Conservation (phyloP, 352 stramenopile species). For the Elongisporangium prolatum region DNA sequence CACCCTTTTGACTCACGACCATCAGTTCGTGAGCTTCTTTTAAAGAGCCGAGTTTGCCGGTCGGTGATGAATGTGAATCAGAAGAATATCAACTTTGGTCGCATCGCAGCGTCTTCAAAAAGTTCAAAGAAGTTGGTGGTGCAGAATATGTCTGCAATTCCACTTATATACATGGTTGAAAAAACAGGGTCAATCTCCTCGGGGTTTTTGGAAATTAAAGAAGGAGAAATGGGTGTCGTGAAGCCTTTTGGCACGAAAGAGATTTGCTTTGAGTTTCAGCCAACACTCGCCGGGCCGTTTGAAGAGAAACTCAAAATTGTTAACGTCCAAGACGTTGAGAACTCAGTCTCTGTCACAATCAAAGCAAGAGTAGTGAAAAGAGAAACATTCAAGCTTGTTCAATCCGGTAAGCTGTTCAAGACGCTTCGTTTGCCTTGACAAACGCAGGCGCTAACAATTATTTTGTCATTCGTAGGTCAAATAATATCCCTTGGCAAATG, state of each 20-base stretch:
- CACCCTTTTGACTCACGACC: slow-evolving; percentile 76
- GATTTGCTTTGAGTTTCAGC: slow-evolving; percentile 88
- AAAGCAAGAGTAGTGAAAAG: slow-evolving; percentile 88
- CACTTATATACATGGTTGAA: slow-evolving; percentile 82
- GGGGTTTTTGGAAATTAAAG: slow-evolving; percentile 86
- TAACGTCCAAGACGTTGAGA: slow-evolving; percentile 87
- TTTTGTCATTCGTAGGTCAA: slow-evolving; percentile 42
- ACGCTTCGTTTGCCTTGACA: slow-evolving; percentile 1
- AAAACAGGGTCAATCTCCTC: slow-evolving; percentile 91
- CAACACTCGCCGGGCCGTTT: slow-evolving; percentile 79
- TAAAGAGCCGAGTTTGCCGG: slow-evolving; percentile 81
- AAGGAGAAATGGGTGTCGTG: slow-evolving; percentile 81
- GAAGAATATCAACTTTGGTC: slow-evolving; percentile 91
- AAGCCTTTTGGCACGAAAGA: slow-evolving; percentile 86
- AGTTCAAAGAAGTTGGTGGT: slow-evolving; percentile 84
- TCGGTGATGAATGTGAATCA: slow-evolving; percentile 90
- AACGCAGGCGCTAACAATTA: background rate
- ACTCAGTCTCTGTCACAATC: slow-evolving; percentile 85
- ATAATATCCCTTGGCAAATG: slow-evolving; percentile 81
- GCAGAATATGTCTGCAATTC: slow-evolving; percentile 84
- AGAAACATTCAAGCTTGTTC: slow-evolving; percentile 87
- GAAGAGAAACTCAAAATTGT: slow-evolving; percentile 88
- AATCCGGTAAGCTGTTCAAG: slow-evolving; percentile 58
- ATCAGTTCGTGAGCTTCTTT: slow-evolving; percentile 77
- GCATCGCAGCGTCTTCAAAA: slow-evolving; percentile 80